These are phyloP conservation scores for Globisporangium rhizosaccharum DNA, from an alignment of 352 stramenopile genomes.

Conservation along the genomic window DNA sequence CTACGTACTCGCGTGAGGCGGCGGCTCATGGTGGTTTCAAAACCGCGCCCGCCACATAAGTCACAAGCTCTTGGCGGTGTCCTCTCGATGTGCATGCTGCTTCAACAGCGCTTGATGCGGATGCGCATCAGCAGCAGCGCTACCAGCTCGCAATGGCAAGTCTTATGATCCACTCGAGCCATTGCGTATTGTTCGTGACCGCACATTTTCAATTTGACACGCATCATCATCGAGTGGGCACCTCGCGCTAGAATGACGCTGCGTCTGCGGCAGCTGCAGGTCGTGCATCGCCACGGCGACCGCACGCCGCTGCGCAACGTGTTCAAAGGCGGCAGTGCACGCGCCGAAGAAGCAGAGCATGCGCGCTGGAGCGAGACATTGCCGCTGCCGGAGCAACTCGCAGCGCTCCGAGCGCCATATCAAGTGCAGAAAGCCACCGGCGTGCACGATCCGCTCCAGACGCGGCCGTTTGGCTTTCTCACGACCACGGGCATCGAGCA, in stretches of 20 bases:
- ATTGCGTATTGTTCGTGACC: too few species aligned
- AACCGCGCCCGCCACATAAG: too few species aligned
- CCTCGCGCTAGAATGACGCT: constrained; percentile 6
- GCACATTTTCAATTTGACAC: too few species aligned
- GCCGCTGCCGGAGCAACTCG: constrained; percentile 29
- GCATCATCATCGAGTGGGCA: too few species aligned
- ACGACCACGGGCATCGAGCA: constrained; percentile 59
- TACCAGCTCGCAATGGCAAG: too few species aligned
- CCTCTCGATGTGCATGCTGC: too few species aligned
- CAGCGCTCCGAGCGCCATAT: constrained; percentile 29
- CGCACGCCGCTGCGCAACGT: constrained; percentile 74
- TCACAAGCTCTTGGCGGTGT: too few species aligned
- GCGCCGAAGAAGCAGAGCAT: constrained; percentile 31
- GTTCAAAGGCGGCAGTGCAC: constrained; percentile 28
- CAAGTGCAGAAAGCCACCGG: constrained; percentile 14
- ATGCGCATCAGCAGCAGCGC: too few species aligned
- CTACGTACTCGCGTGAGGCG: too few species aligned
- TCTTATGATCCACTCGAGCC: too few species aligned
- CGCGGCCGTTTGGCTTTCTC: constrained; percentile 62
- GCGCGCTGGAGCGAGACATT: constrained; percentile 39
- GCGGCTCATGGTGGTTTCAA: too few species aligned
- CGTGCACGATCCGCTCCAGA: constrained; percentile 32
- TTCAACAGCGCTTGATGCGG: too few species aligned
- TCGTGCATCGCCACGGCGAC: constrained; percentile 78
- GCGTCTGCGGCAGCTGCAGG: constrained; percentile 66